Base-by-base conservation (phyloP, 2,329 filamentous ascomycete species). In the Clarireedia homoeocarpa region DNA sequence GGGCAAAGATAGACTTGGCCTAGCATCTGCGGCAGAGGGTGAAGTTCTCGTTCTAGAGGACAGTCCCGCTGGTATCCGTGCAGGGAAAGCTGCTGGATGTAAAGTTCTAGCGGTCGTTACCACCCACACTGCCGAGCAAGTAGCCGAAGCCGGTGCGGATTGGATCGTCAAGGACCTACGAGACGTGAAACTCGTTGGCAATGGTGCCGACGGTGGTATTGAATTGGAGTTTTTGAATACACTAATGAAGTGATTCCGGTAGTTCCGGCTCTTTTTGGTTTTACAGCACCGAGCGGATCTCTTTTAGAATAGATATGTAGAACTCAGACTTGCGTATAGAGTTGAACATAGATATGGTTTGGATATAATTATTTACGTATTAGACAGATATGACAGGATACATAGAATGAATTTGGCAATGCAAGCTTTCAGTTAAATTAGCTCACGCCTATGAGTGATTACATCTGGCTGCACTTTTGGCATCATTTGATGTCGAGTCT, bases 31-130 rank as follows among this genome's bases (percentile, higher is more conserved):
- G 3, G 58, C 51, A 1, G 58, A 53, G 24, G 60, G 48, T 23
- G 71, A 67, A 6, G 62, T 86, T 48, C 69, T 88, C 52, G 85
- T 89, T 40, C 68, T 89, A 30, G 86, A 89, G 69, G 85, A 89
- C 71, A 83, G 84, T 47, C 85, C 85, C 6, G 83, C 84, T 15
- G 85, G 85, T 5, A 80, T 89, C 56, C 75, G 72, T 58, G 82
- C 85, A 36, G 86, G 85, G 9, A 88, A 87, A 69, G 82, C 81
- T n/a, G 85, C 86, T 12, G 84, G 84, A 2, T 88, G 81, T 67
- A 81, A 78, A 63, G 86, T 89, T 10, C 71, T 88, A 59, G 85
- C 78, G 30, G 70, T 89, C 55, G 75, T 79, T 53, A 88, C 85
- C 44, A 86, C 82, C 42, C 85, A 89, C 71, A 75, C 74, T 23